Conservation (phyloP, 257 asterid species). For the Coffea canephora region DNA sequence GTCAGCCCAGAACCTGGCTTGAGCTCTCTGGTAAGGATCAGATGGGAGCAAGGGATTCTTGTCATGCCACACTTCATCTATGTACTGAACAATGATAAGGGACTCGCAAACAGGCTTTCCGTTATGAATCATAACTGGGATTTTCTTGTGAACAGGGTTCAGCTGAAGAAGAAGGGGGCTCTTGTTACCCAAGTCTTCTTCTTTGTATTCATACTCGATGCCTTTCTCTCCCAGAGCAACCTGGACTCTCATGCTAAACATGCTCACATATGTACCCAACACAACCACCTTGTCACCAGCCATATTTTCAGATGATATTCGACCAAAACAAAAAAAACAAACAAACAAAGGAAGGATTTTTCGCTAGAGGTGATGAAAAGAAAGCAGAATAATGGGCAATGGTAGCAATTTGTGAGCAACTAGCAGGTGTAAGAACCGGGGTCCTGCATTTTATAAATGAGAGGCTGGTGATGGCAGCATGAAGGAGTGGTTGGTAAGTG, state of each 20-base stretch:
- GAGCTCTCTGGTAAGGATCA: constrained; percentile 16
- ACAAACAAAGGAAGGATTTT: too few species aligned
- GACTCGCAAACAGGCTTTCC: constrained; percentile 63
- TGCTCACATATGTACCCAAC: constrained; percentile 27
- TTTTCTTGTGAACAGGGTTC: constrained; percentile 58
- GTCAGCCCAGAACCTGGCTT: constrained; percentile 17
- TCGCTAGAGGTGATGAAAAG: too few species aligned
- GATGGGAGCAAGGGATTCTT: constrained; percentile 9
- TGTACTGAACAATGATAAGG: constrained; percentile 45
- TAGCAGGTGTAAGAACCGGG: too few species aligned
- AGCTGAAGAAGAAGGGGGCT: constrained; percentile 37
- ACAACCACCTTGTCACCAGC: constrained; percentile 16
- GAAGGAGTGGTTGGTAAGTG: too few species aligned
- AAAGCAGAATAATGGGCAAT: too few species aligned
- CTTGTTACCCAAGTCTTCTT: constrained; percentile 43
- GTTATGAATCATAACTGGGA: constrained; percentile 53
- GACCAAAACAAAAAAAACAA: too few species aligned
- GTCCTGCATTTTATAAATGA: too few species aligned
- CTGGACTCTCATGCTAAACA: constrained; percentile 54
- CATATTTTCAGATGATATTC: constrained; percentile 1
- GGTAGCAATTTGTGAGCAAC: too few species aligned
- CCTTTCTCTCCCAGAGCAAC: constrained; percentile 53
- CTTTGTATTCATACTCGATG: constrained; percentile 34
- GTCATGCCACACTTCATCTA: constrained; percentile 50
- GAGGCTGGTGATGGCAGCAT: too few species aligned